phyloP scores from a whole-genome alignment of 305 asterid genomes.

The Ajuga reptans region DNA sequence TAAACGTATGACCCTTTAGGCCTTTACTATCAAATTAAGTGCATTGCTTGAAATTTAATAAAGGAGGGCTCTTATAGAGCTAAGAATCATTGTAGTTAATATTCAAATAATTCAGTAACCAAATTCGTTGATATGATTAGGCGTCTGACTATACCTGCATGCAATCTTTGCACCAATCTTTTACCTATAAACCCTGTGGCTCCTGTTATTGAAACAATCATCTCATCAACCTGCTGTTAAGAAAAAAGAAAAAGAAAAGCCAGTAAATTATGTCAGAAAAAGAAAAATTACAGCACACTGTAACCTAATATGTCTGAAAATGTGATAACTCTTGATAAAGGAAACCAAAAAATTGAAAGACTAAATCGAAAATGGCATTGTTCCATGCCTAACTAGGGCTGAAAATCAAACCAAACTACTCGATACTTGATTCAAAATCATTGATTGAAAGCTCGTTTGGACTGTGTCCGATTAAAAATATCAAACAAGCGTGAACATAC shows the following conservation, averaged over 20 bases:
- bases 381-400: too few relatives aligned
- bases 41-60: background rate
- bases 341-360: background rate
- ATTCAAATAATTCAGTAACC: background rate
- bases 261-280: background rate
- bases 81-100: too few relatives aligned
- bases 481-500: too few relatives aligned
- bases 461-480: too few relatives aligned
- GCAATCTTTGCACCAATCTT: slow-evolving; percentile 83
- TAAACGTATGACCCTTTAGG: background rate
- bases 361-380: too few relatives aligned
- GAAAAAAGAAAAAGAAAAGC: background rate
- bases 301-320: background rate
- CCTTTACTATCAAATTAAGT: background rate
- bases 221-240: slow-evolving; percentile 49
- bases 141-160: slow-evolving; percentile 42
- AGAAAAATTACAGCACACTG: background rate
- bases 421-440: too few relatives aligned
- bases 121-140: too few relatives aligned
- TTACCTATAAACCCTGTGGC: slow-evolving; percentile 94
- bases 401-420: too few relatives aligned
- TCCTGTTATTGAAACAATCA: slow-evolving; percentile 81
- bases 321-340: background rate
- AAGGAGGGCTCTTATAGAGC: too few relatives aligned
- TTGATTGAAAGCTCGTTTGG: too few relatives aligned